Conservation (phyloP, 306 rosid genomes). For the Lotus japonicus region DNA sequence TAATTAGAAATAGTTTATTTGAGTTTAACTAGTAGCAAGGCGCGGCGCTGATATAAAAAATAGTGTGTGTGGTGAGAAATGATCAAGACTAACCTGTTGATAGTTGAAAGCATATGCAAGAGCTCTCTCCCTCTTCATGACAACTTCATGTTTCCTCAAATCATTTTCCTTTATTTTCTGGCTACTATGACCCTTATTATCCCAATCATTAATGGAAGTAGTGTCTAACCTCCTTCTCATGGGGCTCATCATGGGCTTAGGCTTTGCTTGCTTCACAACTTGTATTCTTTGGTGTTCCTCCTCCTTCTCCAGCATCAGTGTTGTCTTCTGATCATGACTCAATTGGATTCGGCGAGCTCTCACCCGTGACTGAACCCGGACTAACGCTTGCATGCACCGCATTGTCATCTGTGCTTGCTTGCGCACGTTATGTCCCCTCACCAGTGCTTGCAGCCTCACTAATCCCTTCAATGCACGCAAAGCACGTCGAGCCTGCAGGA, state of each 20-base stretch:
- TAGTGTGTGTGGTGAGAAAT: too few relatives aligned
- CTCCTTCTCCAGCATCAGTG: too few relatives aligned
- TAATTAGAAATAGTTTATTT: too few relatives aligned
- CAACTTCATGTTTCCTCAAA: slow-evolving; percentile 53
- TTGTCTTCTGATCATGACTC: neutral
- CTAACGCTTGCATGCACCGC: slow-evolving; percentile 97
- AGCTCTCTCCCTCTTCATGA: slow-evolving; percentile 67
- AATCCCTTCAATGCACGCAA: slow-evolving; percentile 81
- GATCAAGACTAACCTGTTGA: slow-evolving; percentile 41
- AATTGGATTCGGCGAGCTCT: slow-evolving; percentile 67
- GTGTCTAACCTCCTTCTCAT: neutral
- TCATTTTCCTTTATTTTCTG: slow-evolving; percentile 41
- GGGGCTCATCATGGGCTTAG: slow-evolving; percentile 35
- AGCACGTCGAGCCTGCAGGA: slow-evolving; percentile 86
- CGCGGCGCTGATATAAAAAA: too few relatives aligned
- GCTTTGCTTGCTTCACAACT: too few relatives aligned
- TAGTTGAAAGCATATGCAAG: slow-evolving; percentile 68
- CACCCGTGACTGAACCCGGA: slow-evolving; percentile 78
- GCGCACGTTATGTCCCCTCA: slow-evolving; percentile 87
- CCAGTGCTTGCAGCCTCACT: slow-evolving; percentile 88
- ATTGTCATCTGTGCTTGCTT: slow-evolving; percentile 98
- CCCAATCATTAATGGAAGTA: too few relatives aligned
- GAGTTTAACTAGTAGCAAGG: too few relatives aligned
- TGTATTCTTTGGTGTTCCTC: too few relatives aligned
- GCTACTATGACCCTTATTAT: neutral